phyloP scores from a whole-genome alignment of 305 asterid species.

The Solanum hybrid region DNA sequence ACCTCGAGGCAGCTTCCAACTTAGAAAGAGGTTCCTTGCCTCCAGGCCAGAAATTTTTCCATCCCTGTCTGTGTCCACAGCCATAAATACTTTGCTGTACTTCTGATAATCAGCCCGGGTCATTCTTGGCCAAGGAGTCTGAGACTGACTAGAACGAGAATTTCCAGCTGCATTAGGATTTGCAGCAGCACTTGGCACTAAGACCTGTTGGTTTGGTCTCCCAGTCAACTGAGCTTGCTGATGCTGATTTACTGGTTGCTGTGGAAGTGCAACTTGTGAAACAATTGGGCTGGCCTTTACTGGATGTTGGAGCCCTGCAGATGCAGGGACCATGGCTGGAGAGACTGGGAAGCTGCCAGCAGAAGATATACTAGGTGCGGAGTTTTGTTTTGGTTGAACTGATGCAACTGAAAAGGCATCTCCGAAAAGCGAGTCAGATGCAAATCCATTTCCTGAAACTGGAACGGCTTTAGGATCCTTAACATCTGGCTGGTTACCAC shows the following conservation, averaged over 20 bases:
- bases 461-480: slow-evolving; percentile 33
- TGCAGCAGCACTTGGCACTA: slow-evolving; percentile 34
- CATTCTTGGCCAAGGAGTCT: slow-evolving; percentile 84
- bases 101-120: slow-evolving; percentile 65
- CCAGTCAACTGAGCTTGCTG: slow-evolving; percentile 12
- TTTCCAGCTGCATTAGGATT: slow-evolving; percentile 37
- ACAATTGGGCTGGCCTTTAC: neutral
- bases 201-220: slow-evolving; percentile 41
- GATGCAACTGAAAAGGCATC: slow-evolving; percentile 54
- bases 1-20: slow-evolving; percentile 98
- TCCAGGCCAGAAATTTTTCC: slow-evolving; percentile 91
- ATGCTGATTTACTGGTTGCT: neutral
- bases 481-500: slow-evolving; percentile 30
- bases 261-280: neutral
- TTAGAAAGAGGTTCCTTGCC: slow-evolving; percentile 88
- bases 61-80: slow-evolving; percentile 87
- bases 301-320: slow-evolving; percentile 10
- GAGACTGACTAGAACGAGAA: slow-evolving; percentile 34
- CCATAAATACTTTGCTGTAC: slow-evolving; percentile 73
- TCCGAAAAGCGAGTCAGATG: slow-evolving; percentile 47
- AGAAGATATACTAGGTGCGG: slow-evolving; percentile 21
- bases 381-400: slow-evolving; percentile 27
- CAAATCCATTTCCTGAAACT: slow-evolving; percentile 55
- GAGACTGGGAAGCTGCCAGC: slow-evolving; percentile 32
- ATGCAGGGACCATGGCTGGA: slow-evolving; percentile 8